A percentile compares a stretch with the other conserved stretches of the same genome.
Conservation (phyloP, 441 rosid species). For the Populus tomentosa region DNA sequence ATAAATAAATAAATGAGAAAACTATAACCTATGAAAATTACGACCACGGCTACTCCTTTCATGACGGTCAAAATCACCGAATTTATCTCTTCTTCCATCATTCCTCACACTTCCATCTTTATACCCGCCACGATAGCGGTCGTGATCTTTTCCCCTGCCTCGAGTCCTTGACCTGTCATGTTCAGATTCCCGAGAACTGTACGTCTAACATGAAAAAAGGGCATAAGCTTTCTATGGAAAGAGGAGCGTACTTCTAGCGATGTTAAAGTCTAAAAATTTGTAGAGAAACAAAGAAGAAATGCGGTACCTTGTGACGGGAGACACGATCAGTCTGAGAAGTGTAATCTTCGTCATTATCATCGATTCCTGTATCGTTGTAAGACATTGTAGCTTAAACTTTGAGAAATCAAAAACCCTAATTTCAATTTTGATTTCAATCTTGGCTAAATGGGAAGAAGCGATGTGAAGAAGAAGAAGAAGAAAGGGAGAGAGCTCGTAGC, state of each 20-base stretch:
- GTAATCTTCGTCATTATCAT: not conserved
- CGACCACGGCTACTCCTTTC: constrained; percentile 13
- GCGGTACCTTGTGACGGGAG: not conserved
- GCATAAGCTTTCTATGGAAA: not conserved
- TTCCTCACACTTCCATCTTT: constrained; percentile 21
- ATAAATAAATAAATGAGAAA: not conserved
- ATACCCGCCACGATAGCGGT: constrained; percentile 11
- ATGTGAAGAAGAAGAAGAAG: not conserved
- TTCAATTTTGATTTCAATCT: not conserved
- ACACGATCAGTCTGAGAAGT: not conserved
- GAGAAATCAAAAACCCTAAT: not conserved
- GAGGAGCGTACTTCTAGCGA: not conserved
- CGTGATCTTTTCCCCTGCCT: constrained; percentile 18
- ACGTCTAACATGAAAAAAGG: not conserved
- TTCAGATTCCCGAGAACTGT: constrained; percentile 17
- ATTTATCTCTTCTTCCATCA: constrained; percentile 22
- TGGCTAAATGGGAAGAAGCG: not conserved
- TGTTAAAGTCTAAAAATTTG: not conserved
- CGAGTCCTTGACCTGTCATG: constrained; percentile 25
- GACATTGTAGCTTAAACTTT: not conserved
- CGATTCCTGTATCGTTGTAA: not conserved
- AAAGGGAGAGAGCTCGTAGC: rapidly evolving
- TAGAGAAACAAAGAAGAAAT: not conserved
- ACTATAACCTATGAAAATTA: constrained; percentile 24
- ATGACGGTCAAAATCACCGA: constrained; percentile 16